Conservation (phyloP, 1,284 basidiomycete species). For the Tylopilus sp. region DNA sequence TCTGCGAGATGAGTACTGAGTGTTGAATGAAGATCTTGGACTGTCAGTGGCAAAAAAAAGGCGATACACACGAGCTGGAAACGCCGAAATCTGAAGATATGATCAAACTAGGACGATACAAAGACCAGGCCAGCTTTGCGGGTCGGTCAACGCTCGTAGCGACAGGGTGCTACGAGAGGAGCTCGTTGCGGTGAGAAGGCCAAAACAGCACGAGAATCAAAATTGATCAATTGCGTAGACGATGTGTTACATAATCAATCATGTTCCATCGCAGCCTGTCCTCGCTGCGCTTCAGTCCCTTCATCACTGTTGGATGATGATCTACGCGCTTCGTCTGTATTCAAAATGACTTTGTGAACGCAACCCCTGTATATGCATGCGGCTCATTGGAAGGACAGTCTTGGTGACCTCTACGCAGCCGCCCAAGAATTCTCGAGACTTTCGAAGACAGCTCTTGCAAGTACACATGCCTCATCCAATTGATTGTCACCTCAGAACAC, state of each 20-base stretch:
- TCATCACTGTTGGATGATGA: no score
- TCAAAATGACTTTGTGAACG: no score
- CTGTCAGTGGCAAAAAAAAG: not conserved
- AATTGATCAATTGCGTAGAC: slow-evolving; percentile 16
- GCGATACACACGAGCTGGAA: slow-evolving; percentile 15
- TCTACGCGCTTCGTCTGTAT: no score
- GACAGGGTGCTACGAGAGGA: slow-evolving; percentile 16
- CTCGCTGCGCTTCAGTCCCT: slow-evolving; percentile 72
- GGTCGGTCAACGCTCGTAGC: not conserved
- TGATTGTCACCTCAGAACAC: no score
- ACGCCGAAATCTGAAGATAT: slow-evolving; percentile 16
- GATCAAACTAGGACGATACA: no score
- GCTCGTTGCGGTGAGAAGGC: slow-evolving; percentile 8
- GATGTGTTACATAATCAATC: slow-evolving; percentile 29
- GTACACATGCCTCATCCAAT: no score
- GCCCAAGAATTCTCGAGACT: no score
- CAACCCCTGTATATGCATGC: no score
- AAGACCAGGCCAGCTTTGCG: no score
- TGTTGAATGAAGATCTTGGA: slow-evolving; percentile 2
- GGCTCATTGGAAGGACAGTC: no score
- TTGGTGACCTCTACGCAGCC: no score
- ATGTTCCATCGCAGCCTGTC: not conserved
- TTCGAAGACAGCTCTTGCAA: no score
- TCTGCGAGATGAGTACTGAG: slow-evolving; percentile 5
- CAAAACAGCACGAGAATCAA: slow-evolving; percentile 30